Evolutionary conservation across 2,329 filamentous ascomycete genomes (phyloP).

Genomic region (Lecanicillium sp.): DNA sequence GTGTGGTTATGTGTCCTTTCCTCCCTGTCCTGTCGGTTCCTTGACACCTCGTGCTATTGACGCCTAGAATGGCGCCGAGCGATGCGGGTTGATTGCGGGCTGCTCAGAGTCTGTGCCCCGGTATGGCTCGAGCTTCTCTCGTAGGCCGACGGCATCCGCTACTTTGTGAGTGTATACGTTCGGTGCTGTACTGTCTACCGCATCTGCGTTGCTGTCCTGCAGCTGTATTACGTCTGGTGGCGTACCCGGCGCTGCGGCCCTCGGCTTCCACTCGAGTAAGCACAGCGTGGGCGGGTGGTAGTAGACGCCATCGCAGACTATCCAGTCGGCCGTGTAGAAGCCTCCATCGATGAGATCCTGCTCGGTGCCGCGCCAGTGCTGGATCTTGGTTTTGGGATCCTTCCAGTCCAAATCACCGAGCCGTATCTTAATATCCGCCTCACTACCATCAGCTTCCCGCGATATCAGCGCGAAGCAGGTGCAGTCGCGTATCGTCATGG

Average conservation of each 20-base stretch:
- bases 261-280: slow-evolving; percentile 24
- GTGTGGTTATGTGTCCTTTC: background rate
- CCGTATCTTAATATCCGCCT: slow-evolving; percentile 44
- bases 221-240: slow-evolving; percentile 19
- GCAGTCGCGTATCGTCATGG: slow-evolving; percentile 78
- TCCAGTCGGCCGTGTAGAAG: slow-evolving; percentile 55
- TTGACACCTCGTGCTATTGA: too few species aligned
- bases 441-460: slow-evolving; percentile 18
- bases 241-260: slow-evolving; percentile 15
- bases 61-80: background rate
- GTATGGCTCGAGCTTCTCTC: slow-evolving; percentile 1
- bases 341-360: slow-evolving; percentile 56
- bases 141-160: background rate
- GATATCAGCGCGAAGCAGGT: slow-evolving; percentile 63
- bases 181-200: background rate
- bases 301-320: slow-evolving; percentile 27
- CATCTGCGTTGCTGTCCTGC: slow-evolving; percentile 5
- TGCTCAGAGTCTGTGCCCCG: background rate
- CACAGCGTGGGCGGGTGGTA: slow-evolving; percentile 33
- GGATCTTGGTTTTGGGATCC: slow-evolving; percentile 57
- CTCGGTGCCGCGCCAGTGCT: slow-evolving; percentile 64
- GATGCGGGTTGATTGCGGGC: background rate
- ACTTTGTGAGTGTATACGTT: background rate
- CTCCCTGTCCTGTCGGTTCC: slow-evolving; percentile 3
- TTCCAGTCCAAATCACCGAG: slow-evolving; percentile 77